A percentile compares a stretch with the other conserved stretches of the same genome.
Evolutionary conservation across 108 stramenopile species (phyloP).

Genomic region (Epithemia pelagica): DNA sequence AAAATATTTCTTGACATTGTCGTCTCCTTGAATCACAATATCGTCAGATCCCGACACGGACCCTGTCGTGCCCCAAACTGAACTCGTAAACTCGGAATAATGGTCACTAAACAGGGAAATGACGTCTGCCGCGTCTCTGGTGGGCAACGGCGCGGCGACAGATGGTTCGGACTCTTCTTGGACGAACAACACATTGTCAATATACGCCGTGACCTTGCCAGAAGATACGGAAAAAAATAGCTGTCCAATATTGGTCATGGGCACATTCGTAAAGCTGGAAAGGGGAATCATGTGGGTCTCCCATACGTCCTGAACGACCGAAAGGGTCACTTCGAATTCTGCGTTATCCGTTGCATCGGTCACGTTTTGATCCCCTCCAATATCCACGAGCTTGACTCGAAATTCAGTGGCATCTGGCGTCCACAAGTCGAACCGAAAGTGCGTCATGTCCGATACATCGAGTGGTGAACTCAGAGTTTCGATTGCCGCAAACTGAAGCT

Average conservation of each 20-base stretch:
- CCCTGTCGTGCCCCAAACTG: no score
- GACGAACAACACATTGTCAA: background rate
- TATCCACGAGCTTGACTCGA: background rate
- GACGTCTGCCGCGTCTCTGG: background rate
- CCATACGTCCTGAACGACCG: background rate
- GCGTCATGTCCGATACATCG: background rate
- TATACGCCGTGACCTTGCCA: background rate
- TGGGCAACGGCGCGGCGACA: background rate
- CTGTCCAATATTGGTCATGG: background rate
- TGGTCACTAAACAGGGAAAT: background rate
- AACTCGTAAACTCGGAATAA: no score
- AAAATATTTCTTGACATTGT: background rate
- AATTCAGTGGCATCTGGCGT: background rate
- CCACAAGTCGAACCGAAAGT: background rate
- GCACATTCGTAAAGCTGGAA: background rate
- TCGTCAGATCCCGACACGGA: no score
- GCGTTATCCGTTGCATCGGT: background rate
- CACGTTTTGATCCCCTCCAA: background rate
- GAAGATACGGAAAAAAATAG: no score
- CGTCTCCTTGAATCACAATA: no score
- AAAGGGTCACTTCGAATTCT: background rate
- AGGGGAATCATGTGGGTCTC: background rate
- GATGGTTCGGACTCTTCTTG: background rate
- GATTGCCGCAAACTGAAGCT: background rate
- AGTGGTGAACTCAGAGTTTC: background rate